These are phyloP conservation scores for Tulasnella sp. DNA, from an alignment of 768 basidiomycete species.

Conservation along the genomic window DNA sequence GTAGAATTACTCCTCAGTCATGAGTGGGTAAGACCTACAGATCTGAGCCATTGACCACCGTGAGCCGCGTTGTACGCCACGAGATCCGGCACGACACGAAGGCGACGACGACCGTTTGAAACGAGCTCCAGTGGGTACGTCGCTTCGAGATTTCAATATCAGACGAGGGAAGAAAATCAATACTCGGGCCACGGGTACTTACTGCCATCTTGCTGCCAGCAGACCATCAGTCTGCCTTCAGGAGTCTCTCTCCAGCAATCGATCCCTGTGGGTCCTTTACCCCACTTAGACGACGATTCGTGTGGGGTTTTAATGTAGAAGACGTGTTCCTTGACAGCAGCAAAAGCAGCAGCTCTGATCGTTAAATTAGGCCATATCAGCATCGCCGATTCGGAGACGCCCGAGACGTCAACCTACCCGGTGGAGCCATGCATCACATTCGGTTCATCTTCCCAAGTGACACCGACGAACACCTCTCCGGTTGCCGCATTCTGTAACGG, in stretches of 20 bases:
- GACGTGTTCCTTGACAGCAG: not conserved
- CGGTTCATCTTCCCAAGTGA: constrained; percentile 4
- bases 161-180: not conserved
- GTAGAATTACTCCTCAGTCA: too few relatives aligned
- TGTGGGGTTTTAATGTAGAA: constrained; percentile 6
- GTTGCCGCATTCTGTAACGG: not conserved
- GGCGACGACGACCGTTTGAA: not conserved
- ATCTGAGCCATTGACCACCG: constrained; percentile 1
- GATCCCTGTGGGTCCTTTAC: not conserved
- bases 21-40: not conserved
- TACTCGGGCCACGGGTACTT: not conserved
- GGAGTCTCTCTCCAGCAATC: constrained; percentile 2
- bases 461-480: not conserved
- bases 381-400: not conserved
- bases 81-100: not conserved
- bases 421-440: not conserved
- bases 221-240: not conserved
- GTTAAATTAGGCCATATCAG: not conserved
- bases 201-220: not conserved
- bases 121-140: not conserved
- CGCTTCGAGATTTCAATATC: not conserved
- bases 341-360: not conserved
- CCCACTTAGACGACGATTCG: not conserved
- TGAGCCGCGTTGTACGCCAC: not conserved
- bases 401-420: not conserved